Evolutionary conservation across 768 basidiomycete genomes (phyloP), one percentile per base, ranked within the genome.

Genomic region (Cantharellus anzutake): DNA sequence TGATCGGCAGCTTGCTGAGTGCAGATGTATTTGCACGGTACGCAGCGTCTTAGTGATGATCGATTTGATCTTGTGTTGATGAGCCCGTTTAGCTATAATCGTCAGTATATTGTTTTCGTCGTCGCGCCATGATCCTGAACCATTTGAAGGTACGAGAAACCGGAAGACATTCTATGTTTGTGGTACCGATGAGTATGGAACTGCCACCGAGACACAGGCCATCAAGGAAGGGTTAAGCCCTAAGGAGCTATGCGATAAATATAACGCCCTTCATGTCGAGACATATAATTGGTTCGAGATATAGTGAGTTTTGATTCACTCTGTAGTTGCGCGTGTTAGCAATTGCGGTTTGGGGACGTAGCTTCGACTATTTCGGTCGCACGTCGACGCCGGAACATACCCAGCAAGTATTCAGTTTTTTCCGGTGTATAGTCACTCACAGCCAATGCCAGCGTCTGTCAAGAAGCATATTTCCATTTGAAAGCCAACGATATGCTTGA

Each of bases 101-200:
- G 60, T 61, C 1, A 4, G 57, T 44, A 20, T 55, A 44, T 20
- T 61, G 20, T 29, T 29, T 29, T 29, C 20, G 20, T 29, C 1
- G 20, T 29, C 20, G 20, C 20, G 20, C 20, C 20, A 29, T 29
- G 20, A 29, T 29, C 20, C 20, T 29, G 20, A 29, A 29, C 20
- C 20, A 29, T 29, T 1, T 38, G 29, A 58, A 75, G 74, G 80
- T 41, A 85, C 89, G 39, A 75, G 85, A 66, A 96, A 98, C 74
- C 76, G 85, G 65, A 81, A 83, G 51, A 94, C 91, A 0, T 76
- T 98, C 40, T 99, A 94, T 69, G 78, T 99, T 60, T 99, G 96
- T 70, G 96, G 96, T 37, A 98, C 96, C 3, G 96, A 99, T 68
- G 96, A 99, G 71, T 99, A 99, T 66, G 96, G 96, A n/a, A 99